Percentiles rank a stretch among this genome's conserved stretches.
phyloP scores from a whole-genome alignment of 305 asterid genomes.

The Andrographis paniculata region DNA sequence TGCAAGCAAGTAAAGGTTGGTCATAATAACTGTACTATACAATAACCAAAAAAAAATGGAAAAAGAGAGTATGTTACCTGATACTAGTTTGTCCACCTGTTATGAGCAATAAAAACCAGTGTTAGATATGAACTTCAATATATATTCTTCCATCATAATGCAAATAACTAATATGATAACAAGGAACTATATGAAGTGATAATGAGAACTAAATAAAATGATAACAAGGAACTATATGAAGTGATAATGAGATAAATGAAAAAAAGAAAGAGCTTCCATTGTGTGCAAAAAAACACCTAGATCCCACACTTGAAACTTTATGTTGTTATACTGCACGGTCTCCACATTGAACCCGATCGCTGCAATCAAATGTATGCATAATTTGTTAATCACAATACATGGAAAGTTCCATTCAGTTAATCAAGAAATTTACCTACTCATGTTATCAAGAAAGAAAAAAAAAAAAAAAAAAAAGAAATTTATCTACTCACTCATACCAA shows the following conservation, averaged over 20 bases:
- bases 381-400: not conserved
- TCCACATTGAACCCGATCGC: slow-evolving; percentile 99
- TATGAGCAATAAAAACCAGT: slow-evolving; percentile 19
- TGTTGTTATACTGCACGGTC: slow-evolving; percentile 86
- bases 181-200: no score
- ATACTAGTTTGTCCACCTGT: slow-evolving; percentile 99
- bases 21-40: not conserved
- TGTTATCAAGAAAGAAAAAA: no score
- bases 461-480: no score
- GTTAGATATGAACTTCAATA: slow-evolving; percentile 3
- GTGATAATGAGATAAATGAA: no score
- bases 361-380: slow-evolving; percentile 36
- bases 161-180: not conserved
- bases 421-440: no score
- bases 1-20: no score
- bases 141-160: not conserved
- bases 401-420: not conserved
- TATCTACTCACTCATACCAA: no score
- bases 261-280: not conserved
- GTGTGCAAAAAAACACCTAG: slow-evolving; percentile 39
- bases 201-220: not conserved
- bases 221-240: not conserved
- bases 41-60: slow-evolving; percentile 3
- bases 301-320: slow-evolving; percentile 98
- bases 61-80: slow-evolving; percentile 43